Percentiles rank a stretch among this genome's conserved stretches.
phyloP scores from a whole-genome alignment of 768 basidiomycete genomes.

The Solioccasus polychromus region DNA sequence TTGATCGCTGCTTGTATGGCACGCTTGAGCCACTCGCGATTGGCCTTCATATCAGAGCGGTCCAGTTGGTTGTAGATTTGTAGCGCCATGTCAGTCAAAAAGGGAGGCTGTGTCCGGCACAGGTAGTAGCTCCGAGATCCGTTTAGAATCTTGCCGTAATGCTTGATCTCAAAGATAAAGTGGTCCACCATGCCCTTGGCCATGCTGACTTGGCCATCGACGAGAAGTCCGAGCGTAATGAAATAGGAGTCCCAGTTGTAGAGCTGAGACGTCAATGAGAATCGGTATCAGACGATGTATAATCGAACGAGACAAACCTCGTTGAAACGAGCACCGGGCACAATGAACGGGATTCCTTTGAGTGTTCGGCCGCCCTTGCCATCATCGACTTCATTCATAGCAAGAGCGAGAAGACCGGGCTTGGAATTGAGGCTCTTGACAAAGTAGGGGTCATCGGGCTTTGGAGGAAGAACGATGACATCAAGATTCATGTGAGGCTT shows the following conservation, averaged over 20 bases:
- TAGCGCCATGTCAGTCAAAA: constrained; percentile 97
- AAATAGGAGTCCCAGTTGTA: constrained; percentile 98
- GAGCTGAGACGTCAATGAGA: constrained; percentile 45
- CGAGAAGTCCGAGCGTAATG: constrained; percentile 87
- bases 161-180: constrained; percentile 98
- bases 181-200: constrained; percentile 99
- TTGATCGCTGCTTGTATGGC: constrained; percentile 98
- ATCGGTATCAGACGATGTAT: constrained; percentile 5
- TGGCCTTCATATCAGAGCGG: constrained; percentile 68
- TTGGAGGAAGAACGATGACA: constrained; percentile 84
- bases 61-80: constrained; percentile 98
- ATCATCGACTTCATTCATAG: constrained; percentile 90
- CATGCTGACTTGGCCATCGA: constrained; percentile 91
- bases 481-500: constrained; percentile 94
- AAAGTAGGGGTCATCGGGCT: constrained; percentile 82
- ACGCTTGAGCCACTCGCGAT: constrained; percentile 89
- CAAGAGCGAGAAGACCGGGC: constrained; percentile 91
- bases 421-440: constrained; percentile 93
- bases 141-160: constrained; percentile 96
- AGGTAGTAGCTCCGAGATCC: constrained; percentile 95
- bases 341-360: constrained; percentile 95
- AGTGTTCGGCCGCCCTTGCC: constrained; percentile 73
- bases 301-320: constrained; percentile 54
- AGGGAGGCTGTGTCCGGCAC: constrained; percentile 94
- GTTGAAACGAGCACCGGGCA: constrained; percentile 93